Conservation (phyloP, 176 grass and related monocot genomes). For the Oryza glaberrima region DNA sequence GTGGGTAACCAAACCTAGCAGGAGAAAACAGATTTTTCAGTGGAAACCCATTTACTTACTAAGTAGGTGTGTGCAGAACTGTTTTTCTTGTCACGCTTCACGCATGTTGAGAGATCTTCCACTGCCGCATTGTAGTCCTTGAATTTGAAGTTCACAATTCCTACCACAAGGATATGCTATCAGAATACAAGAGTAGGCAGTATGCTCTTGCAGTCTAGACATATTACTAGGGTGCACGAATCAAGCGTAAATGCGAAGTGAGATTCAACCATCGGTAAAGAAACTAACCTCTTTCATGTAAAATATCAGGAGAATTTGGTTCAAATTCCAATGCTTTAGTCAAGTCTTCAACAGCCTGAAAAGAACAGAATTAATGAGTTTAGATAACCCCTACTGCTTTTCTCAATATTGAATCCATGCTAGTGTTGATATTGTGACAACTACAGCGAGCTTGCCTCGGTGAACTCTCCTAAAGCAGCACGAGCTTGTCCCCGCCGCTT, state of each 20-base stretch:
- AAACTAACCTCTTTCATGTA: constrained; percentile 93
- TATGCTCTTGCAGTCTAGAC: constrained; percentile 8
- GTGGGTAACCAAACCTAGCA: neutral
- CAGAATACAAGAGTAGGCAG: constrained; percentile 43
- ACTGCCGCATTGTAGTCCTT: constrained; percentile 90
- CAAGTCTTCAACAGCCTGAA: constrained; percentile 86
- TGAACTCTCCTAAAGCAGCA: constrained; percentile 96
- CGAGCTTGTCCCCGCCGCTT: constrained; percentile 94
- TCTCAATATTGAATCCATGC: neutral
- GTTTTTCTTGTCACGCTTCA: constrained; percentile 92
- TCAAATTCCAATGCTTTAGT: constrained; percentile 95
- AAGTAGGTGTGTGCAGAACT: constrained; percentile 96
- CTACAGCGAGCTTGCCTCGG: constrained; percentile 51
- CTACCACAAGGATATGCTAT: constrained; percentile 51
- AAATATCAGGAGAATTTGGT: constrained; percentile 94
- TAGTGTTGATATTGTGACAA: constrained; percentile 40
- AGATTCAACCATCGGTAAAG: constrained; percentile 18
- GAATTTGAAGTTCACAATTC: constrained; percentile 99
- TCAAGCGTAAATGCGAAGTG: neutral
- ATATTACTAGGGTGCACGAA: constrained; percentile 25
- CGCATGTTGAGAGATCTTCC: constrained; percentile 82
- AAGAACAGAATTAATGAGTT: constrained; percentile 38
- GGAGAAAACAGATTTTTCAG: neutral
- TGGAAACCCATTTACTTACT: constrained; percentile 47
- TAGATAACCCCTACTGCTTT: neutral